Base-by-base conservation (phyloP, 1,284 basidiomycete species). In the Puccinia horiana region DNA sequence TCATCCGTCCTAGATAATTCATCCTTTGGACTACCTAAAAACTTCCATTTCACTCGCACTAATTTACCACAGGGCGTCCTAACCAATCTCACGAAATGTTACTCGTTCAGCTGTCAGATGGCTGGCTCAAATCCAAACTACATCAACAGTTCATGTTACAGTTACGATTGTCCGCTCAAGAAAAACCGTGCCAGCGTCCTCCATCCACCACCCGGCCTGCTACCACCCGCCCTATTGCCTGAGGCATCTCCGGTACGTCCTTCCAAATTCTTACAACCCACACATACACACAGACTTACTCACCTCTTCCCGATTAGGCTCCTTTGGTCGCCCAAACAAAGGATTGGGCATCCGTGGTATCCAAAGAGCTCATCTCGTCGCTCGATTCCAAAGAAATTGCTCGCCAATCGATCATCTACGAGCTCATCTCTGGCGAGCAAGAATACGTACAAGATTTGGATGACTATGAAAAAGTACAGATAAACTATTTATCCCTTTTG, bases 381-480 rank as follows among this genome's bases (percentile, higher is more conserved):
- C 88, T 98, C 18, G 91, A 92, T 0, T 90, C 92, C 78, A 91
- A 90, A 84, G 94, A 98, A 87, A 90, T 94, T 75, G 92, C 91
- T 83, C 91, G 95, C 16, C 97, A 98, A 87, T 92, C 93, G 58
- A 91, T 96, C 85, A 96, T 99, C 80, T 92, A 93, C 85, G 95
- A 96, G 87, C 91, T 96, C 52, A 93, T 99, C 83, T 91, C 91
- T 85, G 93, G 94, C 83, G 96, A 99, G 87, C 92, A 94, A 85
- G 92, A 94, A 85, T 98, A 97, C 86, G 89, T 96, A 58, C 91
- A 92, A 65, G 96, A 99, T 86, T 90, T 99, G 9, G 92, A 94
- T 83, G 90, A 92, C 3, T 90, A 98, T 61, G 94, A 97, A 72
- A 72, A 70, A 52, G 77, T 80, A 29, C 26, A 20, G 37, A 42